Evolutionary conservation across 805 yeast genomes (phyloP).

Genomic region (Candida ponderosae): DNA sequence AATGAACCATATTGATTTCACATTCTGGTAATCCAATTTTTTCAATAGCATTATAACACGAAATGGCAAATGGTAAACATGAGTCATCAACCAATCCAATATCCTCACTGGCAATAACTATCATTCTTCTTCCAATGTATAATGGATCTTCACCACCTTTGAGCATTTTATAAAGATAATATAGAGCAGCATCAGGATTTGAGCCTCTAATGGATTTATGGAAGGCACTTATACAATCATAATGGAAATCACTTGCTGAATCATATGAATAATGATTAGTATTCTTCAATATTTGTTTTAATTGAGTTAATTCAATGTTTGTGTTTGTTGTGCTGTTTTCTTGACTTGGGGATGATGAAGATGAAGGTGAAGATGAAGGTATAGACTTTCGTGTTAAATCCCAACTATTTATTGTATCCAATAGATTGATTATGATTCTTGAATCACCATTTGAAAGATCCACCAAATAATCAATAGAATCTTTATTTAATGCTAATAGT

Average conservation of each 20-base stretch:
- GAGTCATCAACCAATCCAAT: conserved; percentile 80
- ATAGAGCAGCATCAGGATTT: conserved; percentile 83
- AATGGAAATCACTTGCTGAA: conserved; percentile 84
- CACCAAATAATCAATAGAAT: conserved; percentile 59
- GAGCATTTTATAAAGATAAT: conserved; percentile 81
- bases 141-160: conserved; percentile 92
- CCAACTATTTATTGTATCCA: conserved; percentile 54
- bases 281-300: conserved; percentile 38
- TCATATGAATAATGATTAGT: conserved; percentile 61
- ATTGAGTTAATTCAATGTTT: conserved; percentile 5
- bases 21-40: conserved; percentile 94
- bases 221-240: conserved; percentile 92
- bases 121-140: conserved; percentile 84
- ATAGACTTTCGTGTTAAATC: no score
- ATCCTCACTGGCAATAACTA: conserved; percentile 93
- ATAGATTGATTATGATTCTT: conserved; percentile 67
- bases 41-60: conserved; percentile 81
- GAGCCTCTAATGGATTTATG: conserved; percentile 91
- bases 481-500: conserved; percentile 43
- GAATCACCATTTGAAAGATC: conserved; percentile 84
- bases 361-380: no score
- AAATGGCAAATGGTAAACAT: conserved; percentile 78
- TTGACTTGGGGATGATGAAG: conserved; percentile 14
- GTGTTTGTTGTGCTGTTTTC: conserved; percentile 4
- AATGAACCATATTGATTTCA: conserved; percentile 81